Evolutionary conservation across 2,329 filamentous ascomycete genomes (phyloP), one percentile per base, ranked within the genome.

Genomic region (Thielaviopsis populi): DNA sequence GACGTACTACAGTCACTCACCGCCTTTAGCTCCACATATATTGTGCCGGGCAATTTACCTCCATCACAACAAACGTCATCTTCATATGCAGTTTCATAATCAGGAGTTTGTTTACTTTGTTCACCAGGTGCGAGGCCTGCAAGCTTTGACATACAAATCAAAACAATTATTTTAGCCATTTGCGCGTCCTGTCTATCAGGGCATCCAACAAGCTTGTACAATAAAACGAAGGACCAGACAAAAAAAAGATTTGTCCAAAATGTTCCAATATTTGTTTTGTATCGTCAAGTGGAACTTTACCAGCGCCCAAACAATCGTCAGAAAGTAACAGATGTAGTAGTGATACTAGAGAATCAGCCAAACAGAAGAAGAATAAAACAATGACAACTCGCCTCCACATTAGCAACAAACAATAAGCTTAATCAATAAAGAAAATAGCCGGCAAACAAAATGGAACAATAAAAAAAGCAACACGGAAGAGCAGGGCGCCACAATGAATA

Each of bases 401-500:
- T 41, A 50, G 17, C 30, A n/a, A 33, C 61, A 40, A 62, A 30
- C 53, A 58, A 43, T 40, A 58, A 58, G 53, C 41, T 63, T 61
- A 64, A 59, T 63, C 63, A 53, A 65, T 58, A 61, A 53, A 60
- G 22, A n/a, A 42, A 33, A 63, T 11, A 63, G 24, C 43, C 50
- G 19, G 30, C 13, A 58, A 30, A 37, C 48, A 61, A 50, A 61
- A 43, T 42, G 42, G 30, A 61, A 59, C 24, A 60, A 43, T 24
- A 59, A 63, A 65, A 65, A 46, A 43, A 64, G 8, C 59, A 71
- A 71, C 71, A 71, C 70, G 71, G 10, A 48, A 59, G 43, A 42
- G n/a, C 27, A 61, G 42, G 48, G 43, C 56, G 62, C 59, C 33
- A 30, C 46, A 43, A 30, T 54, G 43, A 54, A 61, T 42, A 59